Percentiles rank a stretch among this genome's conserved stretches.
phyloP scores from a whole-genome alignment of 2,329 filamentous ascomycete genomes.

The Hymenoscyphus occultus region DNA sequence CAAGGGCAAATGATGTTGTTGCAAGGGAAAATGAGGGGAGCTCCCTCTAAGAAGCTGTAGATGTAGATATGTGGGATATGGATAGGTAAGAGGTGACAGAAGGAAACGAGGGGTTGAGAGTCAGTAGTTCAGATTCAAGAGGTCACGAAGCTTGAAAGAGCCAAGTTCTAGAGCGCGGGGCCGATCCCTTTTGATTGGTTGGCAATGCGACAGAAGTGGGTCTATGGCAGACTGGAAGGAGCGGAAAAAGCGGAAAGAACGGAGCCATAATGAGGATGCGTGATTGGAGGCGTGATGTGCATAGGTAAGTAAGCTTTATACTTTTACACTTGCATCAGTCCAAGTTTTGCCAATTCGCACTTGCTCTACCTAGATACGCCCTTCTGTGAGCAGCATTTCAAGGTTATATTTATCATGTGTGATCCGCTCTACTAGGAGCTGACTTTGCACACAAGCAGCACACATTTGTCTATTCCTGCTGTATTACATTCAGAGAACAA shows the following conservation, averaged over 20 bases:
- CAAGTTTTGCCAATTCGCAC: no score
- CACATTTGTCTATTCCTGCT: no score
- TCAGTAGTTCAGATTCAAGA: background rate
- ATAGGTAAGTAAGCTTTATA: no score
- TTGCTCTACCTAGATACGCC: no score
- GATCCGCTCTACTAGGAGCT: no score
- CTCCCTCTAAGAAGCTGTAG: background rate
- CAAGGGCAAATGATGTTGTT: slow-evolving; percentile 7
- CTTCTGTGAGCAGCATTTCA: no score
- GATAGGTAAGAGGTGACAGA: slow-evolving; percentile 6
- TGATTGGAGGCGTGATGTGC: background rate
- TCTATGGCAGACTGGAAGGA: background rate
- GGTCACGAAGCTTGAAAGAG: background rate
- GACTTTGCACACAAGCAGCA: no score
- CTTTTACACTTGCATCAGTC: no score
- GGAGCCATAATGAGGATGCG: no score
- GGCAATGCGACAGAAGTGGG: background rate
- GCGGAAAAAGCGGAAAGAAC: no score
- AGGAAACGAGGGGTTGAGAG: background rate
- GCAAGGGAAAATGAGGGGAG: background rate
- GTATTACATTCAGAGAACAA: no score
- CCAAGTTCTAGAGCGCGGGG: slow-evolving; percentile 2
- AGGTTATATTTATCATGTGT: no score
- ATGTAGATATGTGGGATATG: slow-evolving; percentile 1
- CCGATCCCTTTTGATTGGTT: background rate